phyloP scores from a whole-genome alignment of 768 basidiomycete genomes.

The Mrakia frigida region DNA sequence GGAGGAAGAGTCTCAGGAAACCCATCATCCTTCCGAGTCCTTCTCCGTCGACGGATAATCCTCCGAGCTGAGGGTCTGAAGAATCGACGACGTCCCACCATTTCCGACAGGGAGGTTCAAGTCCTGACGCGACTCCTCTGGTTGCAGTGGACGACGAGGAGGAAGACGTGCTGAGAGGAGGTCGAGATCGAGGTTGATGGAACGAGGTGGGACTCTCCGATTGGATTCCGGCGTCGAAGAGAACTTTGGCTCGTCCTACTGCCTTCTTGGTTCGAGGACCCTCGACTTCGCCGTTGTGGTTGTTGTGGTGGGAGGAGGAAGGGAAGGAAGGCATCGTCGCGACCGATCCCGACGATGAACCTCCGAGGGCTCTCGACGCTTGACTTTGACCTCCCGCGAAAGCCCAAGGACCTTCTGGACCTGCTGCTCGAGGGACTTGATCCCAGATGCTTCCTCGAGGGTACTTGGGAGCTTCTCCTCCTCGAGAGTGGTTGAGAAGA shows the following conservation, averaged over 20 bases:
- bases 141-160: neutral
- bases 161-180: neutral
- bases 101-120: neutral
- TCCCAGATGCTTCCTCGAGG: slow-evolving; percentile 14
- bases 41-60: neutral
- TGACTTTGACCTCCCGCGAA: slow-evolving; percentile 5
- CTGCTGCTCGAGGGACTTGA: slow-evolving; percentile 22
- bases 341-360: neutral
- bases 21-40: slow-evolving; percentile 3
- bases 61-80: neutral
- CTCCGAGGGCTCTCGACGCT: neutral
- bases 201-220: neutral
- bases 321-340: slow-evolving; percentile 12
- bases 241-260: slow-evolving; percentile 20
- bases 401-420: neutral
- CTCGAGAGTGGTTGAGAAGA: neutral
- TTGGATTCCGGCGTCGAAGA: slow-evolving; percentile 7
- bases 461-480: neutral
- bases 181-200: neutral
- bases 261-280: slow-evolving; percentile 23
- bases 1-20: slow-evolving; percentile 8
- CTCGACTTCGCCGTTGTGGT: neutral
- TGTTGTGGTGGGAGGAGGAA: no score
- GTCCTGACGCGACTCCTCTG: neutral
- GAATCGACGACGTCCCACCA: slow-evolving; percentile 2